Conservation (phyloP, 768 basidiomycete genomes). For the Mycena venus region DNA sequence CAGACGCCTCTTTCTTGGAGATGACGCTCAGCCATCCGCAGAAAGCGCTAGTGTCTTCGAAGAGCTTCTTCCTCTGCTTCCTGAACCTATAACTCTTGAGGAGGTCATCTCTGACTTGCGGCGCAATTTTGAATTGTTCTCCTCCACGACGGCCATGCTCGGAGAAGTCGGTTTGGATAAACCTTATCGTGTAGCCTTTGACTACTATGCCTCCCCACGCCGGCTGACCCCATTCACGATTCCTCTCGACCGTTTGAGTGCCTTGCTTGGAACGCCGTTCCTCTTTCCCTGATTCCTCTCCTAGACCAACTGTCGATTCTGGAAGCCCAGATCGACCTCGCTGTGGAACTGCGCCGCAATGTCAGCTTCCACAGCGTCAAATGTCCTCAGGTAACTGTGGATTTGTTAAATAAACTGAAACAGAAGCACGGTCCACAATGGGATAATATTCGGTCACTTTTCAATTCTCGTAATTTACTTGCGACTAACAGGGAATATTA, state of each 20-base stretch:
- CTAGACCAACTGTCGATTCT: conserved; percentile 81
- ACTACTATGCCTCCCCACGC: conserved; percentile 62
- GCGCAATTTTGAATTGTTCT: conserved; percentile 58
- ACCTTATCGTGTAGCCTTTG: conserved; percentile 77
- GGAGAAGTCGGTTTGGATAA: conserved; percentile 96
- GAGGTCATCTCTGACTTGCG: conserved; percentile 74
- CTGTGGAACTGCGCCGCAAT: conserved; percentile 81
- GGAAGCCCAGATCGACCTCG: conserved; percentile 88
- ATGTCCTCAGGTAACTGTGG: conserved; percentile 74
- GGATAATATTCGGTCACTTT: conserved; percentile 56
- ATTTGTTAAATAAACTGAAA: conserved; percentile 73
- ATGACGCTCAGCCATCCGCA: conserved; percentile 32
- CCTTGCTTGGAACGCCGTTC: neutral
- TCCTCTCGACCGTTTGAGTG: conserved; percentile 66
- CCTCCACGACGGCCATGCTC: conserved; percentile 81
- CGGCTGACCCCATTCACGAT: conserved; percentile 83
- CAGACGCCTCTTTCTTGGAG: conserved; percentile 68
- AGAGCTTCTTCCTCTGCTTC: conserved; percentile 73
- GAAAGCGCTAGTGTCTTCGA: conserved; percentile 61
- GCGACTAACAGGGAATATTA: conserved; percentile 48
- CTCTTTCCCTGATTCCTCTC: neutral
- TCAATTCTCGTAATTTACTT: neutral
- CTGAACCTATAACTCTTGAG: conserved; percentile 75
- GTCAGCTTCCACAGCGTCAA: conserved; percentile 93
- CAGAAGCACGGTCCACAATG: conserved; percentile 70